Conservation (phyloP, 1,284 basidiomycete species). For the Marasmius sp. region DNA sequence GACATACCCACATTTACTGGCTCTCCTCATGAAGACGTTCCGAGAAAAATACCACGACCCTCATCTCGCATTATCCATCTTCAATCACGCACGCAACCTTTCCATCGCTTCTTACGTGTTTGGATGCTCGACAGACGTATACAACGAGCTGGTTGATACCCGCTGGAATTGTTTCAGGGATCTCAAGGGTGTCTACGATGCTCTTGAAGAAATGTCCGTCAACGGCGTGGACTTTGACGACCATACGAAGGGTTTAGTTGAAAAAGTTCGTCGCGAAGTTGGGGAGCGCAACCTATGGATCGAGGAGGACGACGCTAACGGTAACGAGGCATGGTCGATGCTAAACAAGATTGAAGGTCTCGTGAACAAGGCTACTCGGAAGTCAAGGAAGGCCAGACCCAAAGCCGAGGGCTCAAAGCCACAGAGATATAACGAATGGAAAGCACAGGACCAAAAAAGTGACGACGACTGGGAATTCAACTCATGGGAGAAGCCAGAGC, state of each 20-base stretch:
- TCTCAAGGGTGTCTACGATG: constrained; percentile 67
- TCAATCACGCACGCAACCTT: constrained; percentile 71
- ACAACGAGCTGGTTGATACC: constrained; percentile 82
- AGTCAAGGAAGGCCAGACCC: background rate
- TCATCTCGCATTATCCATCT: constrained; percentile 80
- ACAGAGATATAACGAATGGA: constrained; percentile 42
- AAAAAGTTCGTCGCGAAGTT: constrained; percentile 65
- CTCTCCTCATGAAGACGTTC: constrained; percentile 73
- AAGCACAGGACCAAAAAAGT: constrained; percentile 28
- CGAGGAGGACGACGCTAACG: constrained; percentile 43
- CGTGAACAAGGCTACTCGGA: constrained; percentile 12
- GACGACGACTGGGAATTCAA: constrained; percentile 36
- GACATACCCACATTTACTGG: constrained; percentile 75
- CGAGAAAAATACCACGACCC: constrained; percentile 77
- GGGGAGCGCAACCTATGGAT: constrained; percentile 51
- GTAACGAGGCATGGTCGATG: constrained; percentile 39
- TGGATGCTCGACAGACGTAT: constrained; percentile 81
- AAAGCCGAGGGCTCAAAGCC: constrained; percentile 8
- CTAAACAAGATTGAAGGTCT: constrained; percentile 39
- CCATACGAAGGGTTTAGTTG: constrained; percentile 60
- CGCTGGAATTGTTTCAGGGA: constrained; percentile 83
- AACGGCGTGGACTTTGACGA: constrained; percentile 72
- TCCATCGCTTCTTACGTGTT: constrained; percentile 81
- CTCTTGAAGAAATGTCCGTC: constrained; percentile 78
- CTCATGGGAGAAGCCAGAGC: constrained; percentile 31